Base-by-base conservation (phyloP, 2,329 filamentous ascomycete genomes). In the Cryphonectria nitschkei region DNA sequence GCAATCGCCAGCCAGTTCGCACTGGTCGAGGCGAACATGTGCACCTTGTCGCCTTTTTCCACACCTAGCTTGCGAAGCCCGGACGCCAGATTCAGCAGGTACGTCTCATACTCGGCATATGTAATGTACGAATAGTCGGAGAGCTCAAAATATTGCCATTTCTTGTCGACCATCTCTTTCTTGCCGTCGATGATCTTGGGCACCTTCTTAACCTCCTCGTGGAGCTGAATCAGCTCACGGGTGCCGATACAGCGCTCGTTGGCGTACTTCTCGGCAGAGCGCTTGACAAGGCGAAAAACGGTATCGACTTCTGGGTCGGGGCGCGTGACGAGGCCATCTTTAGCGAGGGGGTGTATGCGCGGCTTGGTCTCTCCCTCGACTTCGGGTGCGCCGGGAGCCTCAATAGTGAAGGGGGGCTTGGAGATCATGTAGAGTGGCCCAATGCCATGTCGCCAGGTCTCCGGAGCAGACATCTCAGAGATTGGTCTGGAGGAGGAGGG, bases 101-200 rank as follows among this genome's bases (percentile, higher is more conserved):
- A 85, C 77, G 89, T 85, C 82, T 93, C 89, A 79, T 95, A 96
- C 82, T 97, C 91, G 77, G 87, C 85, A 82, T 95, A 97, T 76
- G 89, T 93, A 78, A 92, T 85, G 84, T 90, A 97, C 61, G 87
- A 85, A 84, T 92, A 97, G 65, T 85, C 84, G 73, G 92, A 91
- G 75, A 97, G 89, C 86, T 97, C 94, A 76, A 93, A 97, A 82
- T 90, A 97, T 68, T 91, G 90, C 94, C 94, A 97, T 80, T 95
- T 89, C 89, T 97, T 97, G 74, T 97, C 93, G 46, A 96, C 89
- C 82, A 95, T 89, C 74, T 87, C 85, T 80, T 94, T 87, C 79
- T 92, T 87, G 75, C 94, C 94, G 77, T 97, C 93, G 70, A 97
- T 84, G 66, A 93, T 86, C 87, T 97, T 97, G 86, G 94, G 92